Evolutionary conservation across 768 basidiomycete species (phyloP), one percentile per base, ranked within the genome.

Genomic region (Pisolithus microcarpus): DNA sequence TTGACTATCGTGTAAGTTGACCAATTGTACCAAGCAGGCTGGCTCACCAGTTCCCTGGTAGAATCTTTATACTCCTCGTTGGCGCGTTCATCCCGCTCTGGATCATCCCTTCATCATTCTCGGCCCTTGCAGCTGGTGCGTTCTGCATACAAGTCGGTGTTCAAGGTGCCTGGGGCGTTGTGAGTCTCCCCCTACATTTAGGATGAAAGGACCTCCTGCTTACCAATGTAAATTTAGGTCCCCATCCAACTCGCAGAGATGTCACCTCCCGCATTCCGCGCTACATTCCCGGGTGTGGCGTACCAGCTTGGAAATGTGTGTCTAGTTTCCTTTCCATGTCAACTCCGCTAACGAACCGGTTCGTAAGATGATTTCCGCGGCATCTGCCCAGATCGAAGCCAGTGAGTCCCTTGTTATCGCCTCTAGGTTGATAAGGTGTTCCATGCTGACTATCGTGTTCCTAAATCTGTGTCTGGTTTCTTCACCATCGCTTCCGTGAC

Each of bases 121-220:
- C 76, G 1, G 76, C 71, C 1, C 82, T 96, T 8, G 61, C 87
- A 0, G 89, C 88, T 0, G 90, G 90, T 8, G 91, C 90, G 1
- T 95, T 94, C 70, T 91, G 79, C 58, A 72, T 91, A 15, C 91
- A 93, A 61, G 80, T 89, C 56, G 89, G 88, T 46, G 88, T 94
- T 0, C 92, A 95, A 64, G 91, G 90, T 2, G 91, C 89, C 36
- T 91, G 88, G 87, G 89, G 89, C 58, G 84, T 90, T 10, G 87
- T 90, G 61, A 56, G 85, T 64, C 6, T 36, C 28, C 38, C 34
- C 31, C 11, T 13, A 6, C 28, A 13, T 8, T 7, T 2, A 36
- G 13, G 21, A 31, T 5, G n/a, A 18, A 34, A 21, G n/a, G 8
- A 18, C 7, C 34, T 18, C n/a, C 18, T n/a, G 16, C 15, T 28